Evolutionary conservation across 768 basidiomycete genomes (phyloP).

Genomic region (Auricularia sp.): DNA sequence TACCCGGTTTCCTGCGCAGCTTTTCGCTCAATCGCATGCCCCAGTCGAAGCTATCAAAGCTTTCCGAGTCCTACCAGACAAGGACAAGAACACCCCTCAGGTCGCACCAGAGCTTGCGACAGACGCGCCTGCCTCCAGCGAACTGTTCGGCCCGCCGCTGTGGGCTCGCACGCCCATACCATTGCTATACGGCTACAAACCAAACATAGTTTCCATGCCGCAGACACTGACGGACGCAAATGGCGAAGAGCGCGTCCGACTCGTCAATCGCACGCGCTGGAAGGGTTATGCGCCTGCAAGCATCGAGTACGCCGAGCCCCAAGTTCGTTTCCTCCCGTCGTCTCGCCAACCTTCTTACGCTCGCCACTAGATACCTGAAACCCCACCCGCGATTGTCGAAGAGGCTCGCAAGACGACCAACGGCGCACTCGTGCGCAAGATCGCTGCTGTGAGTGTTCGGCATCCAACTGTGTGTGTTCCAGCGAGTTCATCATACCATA

Average conservation of each 20-base stretch:
- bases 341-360: slow-evolving; percentile 32
- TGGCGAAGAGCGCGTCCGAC: slow-evolving; percentile 68
- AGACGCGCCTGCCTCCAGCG: too few relatives aligned
- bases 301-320: slow-evolving; percentile 60
- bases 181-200: slow-evolving; percentile 65
- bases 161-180: slow-evolving; percentile 78
- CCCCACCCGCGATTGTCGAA: slow-evolving; percentile 52
- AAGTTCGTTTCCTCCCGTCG: slow-evolving; percentile 27
- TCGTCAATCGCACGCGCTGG: slow-evolving; percentile 85
- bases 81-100: slow-evolving; percentile 24
- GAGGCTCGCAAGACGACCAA: slow-evolving; percentile 48
- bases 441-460: slow-evolving; percentile 37
- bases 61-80: slow-evolving; percentile 61
- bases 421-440: slow-evolving; percentile 40
- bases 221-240: slow-evolving; percentile 60
- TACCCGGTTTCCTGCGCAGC: neutral
- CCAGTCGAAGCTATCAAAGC: slow-evolving; percentile 63
- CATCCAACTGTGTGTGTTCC: too few relatives aligned
- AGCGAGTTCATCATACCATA: slow-evolving; percentile 20
- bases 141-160: slow-evolving; percentile 46
- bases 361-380: slow-evolving; percentile 15
- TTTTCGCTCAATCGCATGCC: slow-evolving; percentile 3
- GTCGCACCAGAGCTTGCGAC: neutral
- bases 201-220: slow-evolving; percentile 41
- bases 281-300: slow-evolving; percentile 70